phyloP scores from a whole-genome alignment of 73 alveolate species.

The Stentor coeruleus region DNA sequence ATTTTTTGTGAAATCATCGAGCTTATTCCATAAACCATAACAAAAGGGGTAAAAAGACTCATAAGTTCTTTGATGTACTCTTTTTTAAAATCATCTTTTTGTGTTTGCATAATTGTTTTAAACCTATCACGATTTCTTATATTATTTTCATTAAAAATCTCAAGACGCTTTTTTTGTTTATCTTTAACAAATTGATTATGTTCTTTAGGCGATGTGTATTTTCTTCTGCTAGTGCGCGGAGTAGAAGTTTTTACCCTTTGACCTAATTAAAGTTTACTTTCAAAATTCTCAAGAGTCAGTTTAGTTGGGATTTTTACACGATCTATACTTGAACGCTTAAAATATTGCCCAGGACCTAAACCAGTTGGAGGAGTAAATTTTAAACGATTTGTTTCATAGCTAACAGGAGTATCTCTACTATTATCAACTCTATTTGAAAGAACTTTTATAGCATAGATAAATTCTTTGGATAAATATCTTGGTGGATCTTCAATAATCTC shows the following conservation, averaged over 20 bases:
- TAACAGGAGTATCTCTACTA: not conserved
- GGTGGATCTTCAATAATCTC: too few species aligned
- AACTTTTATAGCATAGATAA: not conserved
- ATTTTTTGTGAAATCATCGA: not conserved
- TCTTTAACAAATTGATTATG: not conserved
- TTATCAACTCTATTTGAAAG: not conserved
- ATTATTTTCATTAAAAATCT: too few species aligned
- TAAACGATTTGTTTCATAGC: not conserved
- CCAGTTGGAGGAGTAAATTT: not conserved
- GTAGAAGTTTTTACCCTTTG: not conserved
- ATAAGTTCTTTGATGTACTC: not conserved
- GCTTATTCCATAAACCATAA: not conserved
- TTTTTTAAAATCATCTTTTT: not conserved
- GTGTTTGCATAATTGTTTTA: not conserved
- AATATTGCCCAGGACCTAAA: not conserved
- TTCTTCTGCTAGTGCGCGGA: not conserved
- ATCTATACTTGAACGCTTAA: not conserved
- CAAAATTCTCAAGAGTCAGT: not conserved
- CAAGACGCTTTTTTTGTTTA: not conserved
- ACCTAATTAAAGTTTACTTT: too few species aligned
- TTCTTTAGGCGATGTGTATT: not conserved
- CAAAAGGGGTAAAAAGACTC: not conserved
- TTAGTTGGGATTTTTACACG: not conserved
- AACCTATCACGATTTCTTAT: not conserved
- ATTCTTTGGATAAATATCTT: not conserved